A percentile compares a stretch with the other conserved stretches of the same genome.
Conservation (phyloP, 176 grass and related monocot genomes). For the sorghum (Sorghum bicolor) region DNA sequence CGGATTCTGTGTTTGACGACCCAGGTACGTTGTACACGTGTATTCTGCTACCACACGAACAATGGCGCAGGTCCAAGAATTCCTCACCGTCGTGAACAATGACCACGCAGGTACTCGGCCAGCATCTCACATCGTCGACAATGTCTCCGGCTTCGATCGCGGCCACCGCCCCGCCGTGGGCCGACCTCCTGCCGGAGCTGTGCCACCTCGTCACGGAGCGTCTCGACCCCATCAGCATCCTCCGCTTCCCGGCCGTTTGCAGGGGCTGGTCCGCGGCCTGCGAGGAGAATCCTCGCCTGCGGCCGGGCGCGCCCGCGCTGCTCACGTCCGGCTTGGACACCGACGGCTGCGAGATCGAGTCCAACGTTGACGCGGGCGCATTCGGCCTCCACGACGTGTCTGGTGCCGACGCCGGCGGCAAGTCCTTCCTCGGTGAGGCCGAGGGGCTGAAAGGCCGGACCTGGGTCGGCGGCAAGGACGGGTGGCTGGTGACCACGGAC, state of each 20-base stretch:
- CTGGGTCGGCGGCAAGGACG: slow-evolving; percentile 23
- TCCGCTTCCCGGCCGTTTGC: slow-evolving; percentile 9
- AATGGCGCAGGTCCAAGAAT: not conserved
- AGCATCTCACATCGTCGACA: not conserved
- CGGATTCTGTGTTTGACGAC: not conserved
- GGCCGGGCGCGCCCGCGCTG: not conserved
- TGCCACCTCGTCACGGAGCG: slow-evolving; percentile 9
- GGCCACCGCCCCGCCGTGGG: not conserved
- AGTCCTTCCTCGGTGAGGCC: not conserved
- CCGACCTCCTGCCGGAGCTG: slow-evolving; percentile 17
- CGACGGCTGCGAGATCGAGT: not conserved
- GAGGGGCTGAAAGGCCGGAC: not conserved
- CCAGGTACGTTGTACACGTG: too few species aligned
- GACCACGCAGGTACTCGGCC: not conserved
- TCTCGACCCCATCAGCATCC: not conserved
- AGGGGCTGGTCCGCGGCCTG: not conserved
- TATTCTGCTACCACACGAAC: not conserved
- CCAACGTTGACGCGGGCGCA: not conserved
- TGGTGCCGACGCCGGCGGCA: not conserved
- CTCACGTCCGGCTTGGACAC: not conserved
- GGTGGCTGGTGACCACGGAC: slow-evolving; percentile 20
- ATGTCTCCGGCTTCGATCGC: not conserved
- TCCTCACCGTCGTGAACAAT: not conserved
- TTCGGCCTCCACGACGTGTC: slow-evolving; percentile 11
- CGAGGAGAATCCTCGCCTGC: not conserved